These are phyloP conservation scores for Blastomyces parvus DNA, from an alignment of 2,329 filamentous ascomycete genomes.

Conservation along the genomic window DNA sequence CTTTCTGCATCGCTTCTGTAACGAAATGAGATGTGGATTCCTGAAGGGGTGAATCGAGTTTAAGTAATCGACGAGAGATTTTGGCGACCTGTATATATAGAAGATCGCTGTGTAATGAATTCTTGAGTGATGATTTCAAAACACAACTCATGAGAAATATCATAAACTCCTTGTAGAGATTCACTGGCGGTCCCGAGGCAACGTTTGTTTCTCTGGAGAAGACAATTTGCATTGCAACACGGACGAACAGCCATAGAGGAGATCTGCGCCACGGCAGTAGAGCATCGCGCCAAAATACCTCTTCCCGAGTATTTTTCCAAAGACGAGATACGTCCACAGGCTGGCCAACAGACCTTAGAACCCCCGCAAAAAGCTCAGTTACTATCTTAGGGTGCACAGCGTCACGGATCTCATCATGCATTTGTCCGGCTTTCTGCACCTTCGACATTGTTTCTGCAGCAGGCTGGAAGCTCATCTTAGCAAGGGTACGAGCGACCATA, in stretches of 20 bases:
- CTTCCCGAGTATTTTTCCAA: constrained; percentile 34
- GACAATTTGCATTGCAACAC: constrained; percentile 43
- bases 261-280: constrained; percentile 43
- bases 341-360: constrained; percentile 35
- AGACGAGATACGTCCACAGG: constrained; percentile 17
- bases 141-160: constrained; percentile 36
- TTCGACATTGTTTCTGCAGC: constrained; percentile 28
- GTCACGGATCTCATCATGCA: constrained; percentile 39
- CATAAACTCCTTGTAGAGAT: constrained; percentile 45
- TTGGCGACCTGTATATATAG: constrained; percentile 36
- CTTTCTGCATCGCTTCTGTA: constrained; percentile 8
- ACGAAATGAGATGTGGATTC: constrained; percentile 13
- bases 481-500: constrained; percentile 26
- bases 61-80: constrained; percentile 32
- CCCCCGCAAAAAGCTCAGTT: constrained; percentile 42
- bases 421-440: constrained; percentile 31
- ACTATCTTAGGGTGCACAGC: constrained; percentile 43
- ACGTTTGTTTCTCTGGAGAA: constrained; percentile 35
- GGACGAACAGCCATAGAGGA: constrained; percentile 47
- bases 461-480: constrained; percentile 30
- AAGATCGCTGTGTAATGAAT: constrained; percentile 18
- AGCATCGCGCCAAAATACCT: constrained; percentile 38
- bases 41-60: constrained; percentile 23
- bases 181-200: constrained; percentile 29
- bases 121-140: constrained; percentile 20